phyloP scores from a whole-genome alignment of 2,329 filamentous ascomycete genomes.

The Alternaria viburni region DNA sequence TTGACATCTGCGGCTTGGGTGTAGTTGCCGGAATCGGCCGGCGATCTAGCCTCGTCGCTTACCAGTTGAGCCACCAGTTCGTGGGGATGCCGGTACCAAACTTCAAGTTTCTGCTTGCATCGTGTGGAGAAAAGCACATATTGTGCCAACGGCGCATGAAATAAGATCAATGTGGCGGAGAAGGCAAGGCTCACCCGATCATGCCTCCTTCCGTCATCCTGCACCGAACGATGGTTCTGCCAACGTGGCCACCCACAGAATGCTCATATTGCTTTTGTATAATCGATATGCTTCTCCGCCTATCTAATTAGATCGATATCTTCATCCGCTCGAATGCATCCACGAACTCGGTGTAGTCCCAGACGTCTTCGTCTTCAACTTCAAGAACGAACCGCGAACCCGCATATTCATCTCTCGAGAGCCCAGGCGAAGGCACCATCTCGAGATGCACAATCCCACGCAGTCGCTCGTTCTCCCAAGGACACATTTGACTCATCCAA shows the following conservation, averaged over 20 bases:
- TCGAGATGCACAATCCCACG: constrained; percentile 33
- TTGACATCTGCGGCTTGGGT: constrained; percentile 12
- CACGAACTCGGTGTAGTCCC: constrained; percentile 35
- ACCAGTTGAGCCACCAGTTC: not conserved
- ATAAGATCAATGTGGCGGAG: not conserved
- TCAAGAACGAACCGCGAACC: constrained; percentile 28
- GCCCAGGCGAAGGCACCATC: constrained; percentile 20
- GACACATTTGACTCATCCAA: constrained; percentile 34
- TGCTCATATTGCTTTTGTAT: not conserved
- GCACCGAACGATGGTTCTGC: not conserved
- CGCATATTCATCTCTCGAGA: constrained; percentile 23
- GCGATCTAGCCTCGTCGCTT: constrained; percentile 17
- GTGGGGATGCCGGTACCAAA: not conserved
- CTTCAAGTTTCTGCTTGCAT: not conserved
- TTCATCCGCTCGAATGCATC: constrained; percentile 29
- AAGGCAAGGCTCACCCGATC: not conserved
- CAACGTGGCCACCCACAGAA: not conserved
- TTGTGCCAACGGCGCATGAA: not conserved
- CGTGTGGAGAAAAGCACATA: not conserved
- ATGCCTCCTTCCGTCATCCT: not conserved
- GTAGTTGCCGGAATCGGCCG: constrained; percentile 28
- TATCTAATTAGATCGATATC: not conserved
- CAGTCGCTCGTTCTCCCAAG: constrained; percentile 27
- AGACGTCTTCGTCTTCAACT: constrained; percentile 29
- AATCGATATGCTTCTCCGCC: not conserved